Conservation (phyloP, 2,329 filamentous ascomycete species). For the Coniella lustricola region DNA sequence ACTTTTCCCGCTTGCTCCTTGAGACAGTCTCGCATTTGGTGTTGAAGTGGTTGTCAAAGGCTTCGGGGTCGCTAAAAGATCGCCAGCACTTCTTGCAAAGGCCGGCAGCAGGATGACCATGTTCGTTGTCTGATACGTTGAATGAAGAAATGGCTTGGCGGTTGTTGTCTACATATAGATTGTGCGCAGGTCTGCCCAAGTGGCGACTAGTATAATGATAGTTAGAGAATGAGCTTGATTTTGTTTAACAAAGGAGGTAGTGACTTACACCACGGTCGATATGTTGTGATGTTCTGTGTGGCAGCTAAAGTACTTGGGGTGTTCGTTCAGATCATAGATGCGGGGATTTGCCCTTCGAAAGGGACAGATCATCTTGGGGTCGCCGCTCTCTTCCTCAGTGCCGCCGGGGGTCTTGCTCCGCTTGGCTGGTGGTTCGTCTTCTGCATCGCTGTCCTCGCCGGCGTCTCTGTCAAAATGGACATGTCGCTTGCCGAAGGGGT, state of each 20-base stretch:
- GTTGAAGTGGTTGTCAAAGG: slow-evolving; percentile 23
- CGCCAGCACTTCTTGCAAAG: slow-evolving; percentile 28
- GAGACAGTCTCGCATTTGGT: slow-evolving; percentile 12
- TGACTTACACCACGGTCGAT: slow-evolving; percentile 28
- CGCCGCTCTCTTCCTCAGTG: slow-evolving; percentile 18
- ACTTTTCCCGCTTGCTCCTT: slow-evolving; percentile 14
- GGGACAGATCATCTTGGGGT: slow-evolving; percentile 22
- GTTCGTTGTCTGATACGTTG: slow-evolving; percentile 19
- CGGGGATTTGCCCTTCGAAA: slow-evolving; percentile 18
- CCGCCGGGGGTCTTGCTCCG: slow-evolving; percentile 18
- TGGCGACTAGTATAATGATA: slow-evolving; percentile 22
- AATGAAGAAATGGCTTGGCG: slow-evolving; percentile 25
- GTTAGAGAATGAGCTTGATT: neutral
- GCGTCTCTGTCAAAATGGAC: slow-evolving; percentile 3
- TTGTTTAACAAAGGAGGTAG: neutral
- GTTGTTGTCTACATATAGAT: slow-evolving; percentile 21
- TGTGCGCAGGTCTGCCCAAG: slow-evolving; percentile 25
- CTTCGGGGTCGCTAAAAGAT: slow-evolving; percentile 19
- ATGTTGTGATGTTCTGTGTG: slow-evolving; percentile 27
- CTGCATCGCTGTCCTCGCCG: slow-evolving; percentile 10
- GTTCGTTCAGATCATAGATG: slow-evolving; percentile 19
- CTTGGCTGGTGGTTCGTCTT: slow-evolving; percentile 9
- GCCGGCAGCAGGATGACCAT: slow-evolving; percentile 23
- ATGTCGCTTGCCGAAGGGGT: slow-evolving; percentile 6
- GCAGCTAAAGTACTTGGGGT: slow-evolving; percentile 25